Conservation (phyloP, 2,329 filamentous ascomycete species). For the Aspergillus niger region DNA sequence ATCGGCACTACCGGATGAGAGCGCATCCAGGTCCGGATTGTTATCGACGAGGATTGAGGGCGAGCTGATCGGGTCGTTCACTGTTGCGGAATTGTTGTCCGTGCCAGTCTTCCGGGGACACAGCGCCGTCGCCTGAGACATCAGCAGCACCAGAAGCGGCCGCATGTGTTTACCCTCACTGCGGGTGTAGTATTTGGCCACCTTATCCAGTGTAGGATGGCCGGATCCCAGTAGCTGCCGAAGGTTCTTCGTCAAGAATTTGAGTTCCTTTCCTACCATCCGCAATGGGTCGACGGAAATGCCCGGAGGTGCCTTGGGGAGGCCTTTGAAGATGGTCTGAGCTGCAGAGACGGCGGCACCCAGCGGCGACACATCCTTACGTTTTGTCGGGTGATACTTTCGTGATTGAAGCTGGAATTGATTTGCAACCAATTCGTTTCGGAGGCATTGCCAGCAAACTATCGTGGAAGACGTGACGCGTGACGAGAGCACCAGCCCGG, state of each 20-base stretch:
- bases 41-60: conserved; percentile 70
- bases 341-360: conserved; percentile 55
- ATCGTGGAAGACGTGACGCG: conserved; percentile 31
- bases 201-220: conserved; percentile 89
- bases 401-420: conserved; percentile 32
- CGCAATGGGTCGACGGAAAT: conserved; percentile 84
- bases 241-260: conserved; percentile 92
- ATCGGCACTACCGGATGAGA: conserved; percentile 51
- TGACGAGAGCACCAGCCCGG: conserved; percentile 38
- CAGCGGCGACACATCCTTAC: conserved; percentile 44
- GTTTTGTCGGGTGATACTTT: conserved; percentile 44
- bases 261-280: conserved; percentile 94
- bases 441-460: conserved; percentile 46
- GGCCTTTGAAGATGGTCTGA: conserved; percentile 50
- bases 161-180: conserved; percentile 96
- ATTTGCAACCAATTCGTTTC: conserved; percentile 34
- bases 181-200: conserved; percentile 97
- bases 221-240: conserved; percentile 89
- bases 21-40: conserved; percentile 68
- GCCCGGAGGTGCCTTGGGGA: conserved; percentile 47
- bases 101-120: conserved; percentile 61
- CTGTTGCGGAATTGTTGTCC: conserved; percentile 43
- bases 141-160: conserved; percentile 90
- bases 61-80: conserved; percentile 64
- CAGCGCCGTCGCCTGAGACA: conserved; percentile 91